Conservation (phyloP, 371 early-diverging fungal species). For the Choanephora cucurbitarum region DNA sequence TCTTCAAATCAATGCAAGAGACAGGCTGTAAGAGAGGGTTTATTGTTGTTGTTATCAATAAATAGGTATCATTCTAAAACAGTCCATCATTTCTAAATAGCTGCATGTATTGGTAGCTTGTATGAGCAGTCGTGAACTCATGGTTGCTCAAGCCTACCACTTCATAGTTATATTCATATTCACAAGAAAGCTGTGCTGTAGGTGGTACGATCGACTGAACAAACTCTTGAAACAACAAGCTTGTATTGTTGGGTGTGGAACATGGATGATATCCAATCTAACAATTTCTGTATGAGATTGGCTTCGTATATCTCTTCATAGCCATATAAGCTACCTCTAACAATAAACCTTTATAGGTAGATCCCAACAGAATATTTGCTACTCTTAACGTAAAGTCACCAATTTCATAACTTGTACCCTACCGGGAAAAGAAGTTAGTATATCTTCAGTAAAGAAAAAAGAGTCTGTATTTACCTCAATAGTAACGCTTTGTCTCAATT, state of each 20-base stretch:
- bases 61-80: slow-evolving; percentile 27
- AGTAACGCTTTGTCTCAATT: slow-evolving; percentile 44
- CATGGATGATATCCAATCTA: slow-evolving; percentile 54
- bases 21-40: too few species aligned
- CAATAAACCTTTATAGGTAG: slow-evolving; percentile 50
- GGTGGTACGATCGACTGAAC: slow-evolving; percentile 47
- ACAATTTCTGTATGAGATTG: not conserved
- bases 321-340: slow-evolving; percentile 36
- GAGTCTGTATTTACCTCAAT: slow-evolving; percentile 35
- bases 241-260: slow-evolving; percentile 43
- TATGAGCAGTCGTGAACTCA: slow-evolving; percentile 55
- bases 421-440: not conserved
- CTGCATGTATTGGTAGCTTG: slow-evolving; percentile 56
- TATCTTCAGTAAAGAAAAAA: not conserved
- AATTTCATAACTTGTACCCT: slow-evolving; percentile 56
- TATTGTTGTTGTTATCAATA: not conserved
- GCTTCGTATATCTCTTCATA: not conserved
- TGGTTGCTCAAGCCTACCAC: slow-evolving; percentile 45
- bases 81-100: slow-evolving; percentile 50
- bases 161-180: slow-evolving; percentile 52
- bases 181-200: slow-evolving; percentile 48
- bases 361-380: slow-evolving; percentile 52
- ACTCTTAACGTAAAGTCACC: slow-evolving; percentile 56
- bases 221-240: slow-evolving; percentile 44
- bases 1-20: too few species aligned